Base-by-base conservation (phyloP, 805 yeast genomes). In the Saccharomycopsis microspora region DNA sequence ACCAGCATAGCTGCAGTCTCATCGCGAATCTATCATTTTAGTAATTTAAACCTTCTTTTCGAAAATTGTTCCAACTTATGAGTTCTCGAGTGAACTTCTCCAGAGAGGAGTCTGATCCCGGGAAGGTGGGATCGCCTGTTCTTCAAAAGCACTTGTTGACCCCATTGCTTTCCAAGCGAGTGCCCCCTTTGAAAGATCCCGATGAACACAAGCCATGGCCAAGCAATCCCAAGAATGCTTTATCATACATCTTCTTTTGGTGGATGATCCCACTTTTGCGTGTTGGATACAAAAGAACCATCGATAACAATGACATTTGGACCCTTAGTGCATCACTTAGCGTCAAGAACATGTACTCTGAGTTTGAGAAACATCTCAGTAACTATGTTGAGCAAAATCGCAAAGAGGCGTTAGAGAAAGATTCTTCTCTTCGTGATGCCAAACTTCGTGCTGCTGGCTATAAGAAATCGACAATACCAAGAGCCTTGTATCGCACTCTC, bases 231-330 rank as follows among this genome's bases (percentile, higher is more conserved):
- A 40, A 39, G 28, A 71, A 71, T 44, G 45, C 66, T n/a, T 46
- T 78, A 7, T 68, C 71, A 9, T 64, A 64, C 54, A 42, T 69
- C 0, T 74, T 78, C 55, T 78, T 82, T 59, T 71, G 80, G 76
- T 85, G 90, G 89, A 62, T 84, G 42, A 56, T 64, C 30, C 88
- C 88, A 0, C 56, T 84, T 39, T 63, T 85, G 68, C 64, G 62
- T 10, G 73, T 74, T 5, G 93, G 94, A 4, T 84, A 84, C 61
- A 80, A 77, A 60, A 69, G 93, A 57, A 82, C 89, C 0, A 62
- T 85, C 41, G 75, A 74, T 40, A 78, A 82, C 2, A 71, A 74
- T 43, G 93, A 85, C 62, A 59, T 83, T 54, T 83, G 59, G 54
- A 58, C 57, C 32, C 60, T 76, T 52, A 72, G 71, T 27, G 66